Base-by-base conservation (phyloP, 139 green algal genomes). In the Chlamydomonas sphaeroides region DNA sequence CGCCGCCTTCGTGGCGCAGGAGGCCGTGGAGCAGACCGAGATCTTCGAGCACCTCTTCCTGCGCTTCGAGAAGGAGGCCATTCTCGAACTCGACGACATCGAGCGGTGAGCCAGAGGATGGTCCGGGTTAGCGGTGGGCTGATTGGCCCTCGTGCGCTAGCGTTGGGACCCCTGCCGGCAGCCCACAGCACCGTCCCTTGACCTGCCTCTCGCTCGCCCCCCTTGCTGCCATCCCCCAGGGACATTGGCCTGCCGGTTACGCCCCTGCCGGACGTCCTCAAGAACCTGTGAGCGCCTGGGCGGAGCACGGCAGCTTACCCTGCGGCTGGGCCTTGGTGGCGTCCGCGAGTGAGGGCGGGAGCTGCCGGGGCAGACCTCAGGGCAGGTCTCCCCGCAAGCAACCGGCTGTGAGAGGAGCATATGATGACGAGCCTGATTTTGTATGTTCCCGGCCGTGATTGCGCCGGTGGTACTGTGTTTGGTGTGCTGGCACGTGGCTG, bases 1-100 rank as follows among this genome's bases (percentile, higher is more conserved):
- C 53, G 88, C 90, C 51, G 92, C 81, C 38, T 95, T 97, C 69
- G 88, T 92, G 21, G 89, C 84, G 25, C 89, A 97, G 86, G 91
- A 95, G 87, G 68, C 91, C 39, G 75, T 91, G 20, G 72, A 80
- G 35, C 41, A 80, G 26, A 59, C 53, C 15, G 79, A 84, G 71
- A 78, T 92, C 79, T 89, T 92, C 62, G 82, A 89, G 80, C 84
- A 91, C 84, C 77, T 89, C 45, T 72, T 78, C 42, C 72, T 84
- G 48, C 49, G 74, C 76, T 68, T 91, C 32, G 87, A 91, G 87
- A 88, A 88, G 75, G 87, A 91, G 80, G 59, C 56, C n/a, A 79
- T 89, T 45, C 68, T 85, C 28, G 87, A 89, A 80, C 66, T 84
- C 36, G 77, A 79, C 32, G 78, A 86, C 35, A 66, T 90, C 17